These are phyloP conservation scores for Pythium utonaiense DNA, from an alignment of 352 stramenopile species.

Conservation along the genomic window DNA sequence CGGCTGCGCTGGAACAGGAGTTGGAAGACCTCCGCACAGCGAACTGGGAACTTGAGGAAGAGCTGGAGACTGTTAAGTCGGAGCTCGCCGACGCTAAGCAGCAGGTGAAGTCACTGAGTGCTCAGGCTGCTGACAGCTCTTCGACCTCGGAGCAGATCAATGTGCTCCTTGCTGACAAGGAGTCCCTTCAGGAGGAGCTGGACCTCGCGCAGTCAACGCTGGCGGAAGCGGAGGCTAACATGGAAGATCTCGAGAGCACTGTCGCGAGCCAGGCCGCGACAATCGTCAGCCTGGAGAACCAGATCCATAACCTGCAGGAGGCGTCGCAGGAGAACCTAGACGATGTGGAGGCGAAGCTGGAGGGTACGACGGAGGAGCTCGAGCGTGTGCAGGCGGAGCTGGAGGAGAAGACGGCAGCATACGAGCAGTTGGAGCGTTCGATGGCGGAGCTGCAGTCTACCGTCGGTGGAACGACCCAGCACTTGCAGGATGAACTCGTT, in stretches of 20 bases:
- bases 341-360: constrained; percentile 58
- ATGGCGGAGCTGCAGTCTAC: constrained; percentile 15
- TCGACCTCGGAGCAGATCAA: constrained; percentile 7
- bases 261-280: constrained; percentile 4
- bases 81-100: constrained; percentile 16
- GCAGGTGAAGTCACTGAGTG: constrained; percentile 3
- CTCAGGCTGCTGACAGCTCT: constrained; percentile 5
- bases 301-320: constrained; percentile 65
- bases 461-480: constrained; percentile 5
- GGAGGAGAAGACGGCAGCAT: constrained; percentile 30
- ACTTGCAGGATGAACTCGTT: constrained; percentile 10
- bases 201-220: constrained; percentile 21
- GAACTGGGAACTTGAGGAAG: constrained; percentile 22
- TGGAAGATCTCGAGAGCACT: constrained; percentile 9
- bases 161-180: constrained; percentile 23
- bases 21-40: constrained; percentile 31
- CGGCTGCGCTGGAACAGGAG: constrained; percentile 32
- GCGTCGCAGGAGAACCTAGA: constrained; percentile 58
- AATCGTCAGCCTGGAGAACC: constrained; percentile 34
- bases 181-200: constrained; percentile 21
- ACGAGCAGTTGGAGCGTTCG: constrained; percentile 25
- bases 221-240: constrained; percentile 7
- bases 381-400: constrained; percentile 33
- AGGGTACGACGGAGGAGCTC: constrained; percentile 42
- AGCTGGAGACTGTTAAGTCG: constrained; percentile 14